Evolutionary conservation across 2,329 filamentous ascomycete genomes (phyloP), one percentile per base, ranked within the genome.

Genomic region (Thyridium curvatum): DNA sequence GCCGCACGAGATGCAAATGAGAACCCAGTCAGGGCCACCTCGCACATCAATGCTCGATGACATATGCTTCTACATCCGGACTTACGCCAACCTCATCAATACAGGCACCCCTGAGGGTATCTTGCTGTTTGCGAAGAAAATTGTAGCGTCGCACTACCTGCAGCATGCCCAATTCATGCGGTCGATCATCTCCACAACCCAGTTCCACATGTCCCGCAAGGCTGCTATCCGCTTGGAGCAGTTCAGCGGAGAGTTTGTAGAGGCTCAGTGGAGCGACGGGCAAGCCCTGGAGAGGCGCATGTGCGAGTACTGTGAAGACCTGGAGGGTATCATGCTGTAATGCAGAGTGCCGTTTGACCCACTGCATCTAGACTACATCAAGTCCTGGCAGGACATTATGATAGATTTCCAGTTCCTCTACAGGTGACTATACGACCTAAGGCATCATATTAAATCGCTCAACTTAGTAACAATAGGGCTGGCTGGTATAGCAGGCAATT

Each of bases 211-310:
- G n/a, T 47, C 42, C 32, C 48, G 52, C 37, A 51, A 49, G 39
- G 43, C 48, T 0, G 12, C 30, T 10, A 30, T 49, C 8, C 38
- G 41, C 18, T 42, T 49, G 39, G 41, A 41, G 15, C 45, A 49
- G 43, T n/a, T n/a, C n/a, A n/a, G n/a, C n/a, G n/a, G n/a, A n/a
- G n/a, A n/a, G n/a, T n/a, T n/a, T n/a, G 49, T 51, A 4, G 52
- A 54, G 47, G 48, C 47, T 14, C 41, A 50, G 18, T 54, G 51
- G 51, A 50, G 49, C 38, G 52, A 54, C 34, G 45, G 44, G 31
- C 52, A 54, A 37, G 47, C 48, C 5, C 51, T 46, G 45, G 46
- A 53, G 38, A 44, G 52, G 15, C 46, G 52, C 15, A 49, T 47
- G 40, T 50, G 46, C 16, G 49, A 53, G 35, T 53, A 53, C 38